Base-by-base conservation (phyloP, 192 early-diverging fungal genomes). In the Podila horticola region DNA sequence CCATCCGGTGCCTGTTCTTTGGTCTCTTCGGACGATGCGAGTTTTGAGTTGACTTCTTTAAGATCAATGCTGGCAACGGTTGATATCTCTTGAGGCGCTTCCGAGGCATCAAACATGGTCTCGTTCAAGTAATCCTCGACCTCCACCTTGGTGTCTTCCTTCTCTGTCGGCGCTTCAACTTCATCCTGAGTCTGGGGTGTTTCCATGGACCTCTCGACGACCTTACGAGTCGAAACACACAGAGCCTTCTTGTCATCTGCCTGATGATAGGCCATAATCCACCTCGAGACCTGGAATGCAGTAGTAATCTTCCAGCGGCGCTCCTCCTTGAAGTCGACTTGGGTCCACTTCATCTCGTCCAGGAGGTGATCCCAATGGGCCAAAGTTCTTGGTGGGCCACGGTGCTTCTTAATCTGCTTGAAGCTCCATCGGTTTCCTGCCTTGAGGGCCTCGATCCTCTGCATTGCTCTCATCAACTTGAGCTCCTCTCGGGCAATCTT, bases 331-430 rank as follows among this genome's bases (percentile, higher is more conserved):
- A 94, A 96, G 68, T 97, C 95, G 30, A 88, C 91, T 28, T 86
- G 84, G 74, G 91, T 84, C 95, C 95, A 97, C 84, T 87, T 87
- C 93, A 95, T 91, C 69, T 96, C 94, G 57, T 93, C 92, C 48
- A 96, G 66, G 34, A 96, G 74, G 45, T 82, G 86, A 83, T 96
- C 95, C 92, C 93, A 93, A 33, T 94, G 91, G 0, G 90, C 90
- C 41, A 90, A 88, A 20, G 69, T 82, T 33, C 92, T 74, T 10
- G 82, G 65, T 34, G 92, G 91, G 5, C 85, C 84, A 10, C 73
- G 82, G 52, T 91, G 89, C 24, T 86, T 89, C 72, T 92, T 91
- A 19, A 94, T 72, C 72, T 96, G 95, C 59, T 88, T 87, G 28
- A 94, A 88, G 76, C 91, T 92, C 93, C 93, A 94, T n/a, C 85